Evolutionary conservation across 2,329 filamentous ascomycete genomes (phyloP).

Genomic region (Trichoderma sp.): DNA sequence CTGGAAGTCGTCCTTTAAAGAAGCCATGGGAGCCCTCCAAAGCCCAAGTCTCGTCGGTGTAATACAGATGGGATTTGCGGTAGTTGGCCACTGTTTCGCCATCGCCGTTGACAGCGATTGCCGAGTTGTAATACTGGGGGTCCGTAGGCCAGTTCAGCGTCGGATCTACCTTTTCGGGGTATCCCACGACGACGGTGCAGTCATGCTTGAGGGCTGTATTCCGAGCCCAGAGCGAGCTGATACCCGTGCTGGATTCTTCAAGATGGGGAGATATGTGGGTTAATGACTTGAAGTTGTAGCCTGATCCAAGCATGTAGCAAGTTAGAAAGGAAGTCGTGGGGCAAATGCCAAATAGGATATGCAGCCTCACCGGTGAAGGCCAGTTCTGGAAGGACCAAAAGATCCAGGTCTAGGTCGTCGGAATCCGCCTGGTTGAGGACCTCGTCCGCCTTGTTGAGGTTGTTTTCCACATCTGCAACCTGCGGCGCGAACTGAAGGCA

Average conservation of each 20-base stretch:
- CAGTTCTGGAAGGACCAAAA: slow-evolving; percentile 73
- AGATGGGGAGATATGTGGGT: slow-evolving; percentile 66
- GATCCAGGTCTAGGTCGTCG: slow-evolving; percentile 63
- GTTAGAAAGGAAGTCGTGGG: neutral
- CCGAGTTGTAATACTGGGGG: slow-evolving; percentile 55
- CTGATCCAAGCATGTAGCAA: slow-evolving; percentile 35
- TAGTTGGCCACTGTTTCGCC: slow-evolving; percentile 63
- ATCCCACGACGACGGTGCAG: slow-evolving; percentile 69
- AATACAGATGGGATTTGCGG: slow-evolving; percentile 58
- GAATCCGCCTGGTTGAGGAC: slow-evolving; percentile 55
- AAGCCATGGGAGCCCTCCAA: slow-evolving; percentile 54
- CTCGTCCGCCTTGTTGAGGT: slow-evolving; percentile 65
- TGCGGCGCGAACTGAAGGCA: slow-evolving; percentile 71
- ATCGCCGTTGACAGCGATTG: slow-evolving; percentile 54
- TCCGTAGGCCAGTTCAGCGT: slow-evolving; percentile 48
- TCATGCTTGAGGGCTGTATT: slow-evolving; percentile 63
- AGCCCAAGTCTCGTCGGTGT: slow-evolving; percentile 62
- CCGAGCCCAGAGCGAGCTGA: slow-evolving; percentile 69
- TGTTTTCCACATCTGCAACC: slow-evolving; percentile 68
- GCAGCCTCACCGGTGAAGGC: slow-evolving; percentile 63
- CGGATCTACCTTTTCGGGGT: slow-evolving; percentile 66
- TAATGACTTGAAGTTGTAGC: slow-evolving; percentile 75
- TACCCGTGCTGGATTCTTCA: slow-evolving; percentile 63
- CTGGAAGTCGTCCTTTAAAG: slow-evolving; percentile 43
- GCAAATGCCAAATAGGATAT: neutral